Conservation (phyloP, 257 asterid species). For the Primulina huaijiensis region DNA sequence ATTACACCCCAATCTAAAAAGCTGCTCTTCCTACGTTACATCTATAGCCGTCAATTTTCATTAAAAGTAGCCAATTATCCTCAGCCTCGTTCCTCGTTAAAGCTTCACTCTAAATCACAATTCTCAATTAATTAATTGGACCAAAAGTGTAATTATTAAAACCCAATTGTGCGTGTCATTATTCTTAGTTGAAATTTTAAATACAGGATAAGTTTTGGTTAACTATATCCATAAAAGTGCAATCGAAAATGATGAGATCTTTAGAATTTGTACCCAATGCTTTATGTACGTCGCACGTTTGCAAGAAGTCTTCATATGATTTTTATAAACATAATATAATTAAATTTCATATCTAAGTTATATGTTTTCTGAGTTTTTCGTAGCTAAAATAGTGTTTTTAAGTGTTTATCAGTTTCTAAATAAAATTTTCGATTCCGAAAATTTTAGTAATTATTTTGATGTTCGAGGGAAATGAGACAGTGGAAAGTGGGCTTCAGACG, state of each 20-base stretch:
- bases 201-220: background rate
- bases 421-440: too few relatives aligned
- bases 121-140: too few relatives aligned
- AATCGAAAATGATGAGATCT: slow-evolving; percentile 13
- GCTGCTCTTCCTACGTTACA: slow-evolving; percentile 42
- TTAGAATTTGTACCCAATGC: slow-evolving; percentile 15
- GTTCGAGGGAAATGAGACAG: too few relatives aligned
- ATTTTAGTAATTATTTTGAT: too few relatives aligned
- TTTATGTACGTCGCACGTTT: slow-evolving; percentile 11
- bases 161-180: background rate
- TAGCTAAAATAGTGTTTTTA: too few relatives aligned
- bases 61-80: slow-evolving; percentile 33
- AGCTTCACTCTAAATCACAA: background rate
- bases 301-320: background rate
- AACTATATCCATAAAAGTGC: background rate
- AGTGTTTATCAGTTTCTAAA: too few relatives aligned
- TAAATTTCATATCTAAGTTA: too few relatives aligned
- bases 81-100: slow-evolving; percentile 32
- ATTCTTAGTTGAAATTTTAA: background rate
- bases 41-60: slow-evolving; percentile 38
- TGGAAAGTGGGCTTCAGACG: slow-evolving; percentile 6
- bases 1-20: slow-evolving; percentile 51
- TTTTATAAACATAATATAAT: too few relatives aligned
- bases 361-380: too few relatives aligned
- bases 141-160: background rate